Percentiles rank a stretch among this genome's conserved stretches.
Evolutionary conservation across 306 rosid species (phyloP).

Genomic region (Argentina anserina): DNA sequence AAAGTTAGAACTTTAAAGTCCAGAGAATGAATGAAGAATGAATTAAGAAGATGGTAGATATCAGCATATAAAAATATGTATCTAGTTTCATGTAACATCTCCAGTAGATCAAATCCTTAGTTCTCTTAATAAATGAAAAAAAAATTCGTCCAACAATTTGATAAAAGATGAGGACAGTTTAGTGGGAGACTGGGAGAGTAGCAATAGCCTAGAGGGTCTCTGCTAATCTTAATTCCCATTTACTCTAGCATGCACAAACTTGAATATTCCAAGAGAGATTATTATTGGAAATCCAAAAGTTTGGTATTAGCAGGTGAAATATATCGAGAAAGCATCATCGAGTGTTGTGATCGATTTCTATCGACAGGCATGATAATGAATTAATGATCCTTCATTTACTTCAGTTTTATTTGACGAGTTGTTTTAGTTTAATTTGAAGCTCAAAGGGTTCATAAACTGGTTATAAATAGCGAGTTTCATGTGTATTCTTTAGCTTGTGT

Average conservation of each 20-base stretch:
- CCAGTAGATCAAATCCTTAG: too few species aligned
- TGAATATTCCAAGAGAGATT: not conserved
- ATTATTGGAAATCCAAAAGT: not conserved
- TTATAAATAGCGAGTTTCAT: not conserved
- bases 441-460: not conserved
- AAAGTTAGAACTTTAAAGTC: too few species aligned
- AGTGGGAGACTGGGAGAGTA: not conserved
- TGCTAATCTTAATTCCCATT: not conserved
- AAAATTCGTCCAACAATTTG: too few species aligned
- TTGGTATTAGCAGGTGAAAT: not conserved
- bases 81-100: too few species aligned
- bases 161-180: too few species aligned
- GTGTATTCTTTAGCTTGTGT: not conserved
- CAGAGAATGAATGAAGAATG: too few species aligned
- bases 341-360: not conserved
- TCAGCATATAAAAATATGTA: too few species aligned
- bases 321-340: not conserved
- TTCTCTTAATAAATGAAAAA: too few species aligned
- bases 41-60: too few species aligned
- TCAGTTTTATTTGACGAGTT: not conserved
- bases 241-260: not conserved
- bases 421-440: not conserved
- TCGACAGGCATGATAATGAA: not conserved
- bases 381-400: not conserved
- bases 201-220: not conserved